Conservation (phyloP, 2,329 filamentous ascomycete genomes). For the Monilinia vaccinii-corymbosi region DNA sequence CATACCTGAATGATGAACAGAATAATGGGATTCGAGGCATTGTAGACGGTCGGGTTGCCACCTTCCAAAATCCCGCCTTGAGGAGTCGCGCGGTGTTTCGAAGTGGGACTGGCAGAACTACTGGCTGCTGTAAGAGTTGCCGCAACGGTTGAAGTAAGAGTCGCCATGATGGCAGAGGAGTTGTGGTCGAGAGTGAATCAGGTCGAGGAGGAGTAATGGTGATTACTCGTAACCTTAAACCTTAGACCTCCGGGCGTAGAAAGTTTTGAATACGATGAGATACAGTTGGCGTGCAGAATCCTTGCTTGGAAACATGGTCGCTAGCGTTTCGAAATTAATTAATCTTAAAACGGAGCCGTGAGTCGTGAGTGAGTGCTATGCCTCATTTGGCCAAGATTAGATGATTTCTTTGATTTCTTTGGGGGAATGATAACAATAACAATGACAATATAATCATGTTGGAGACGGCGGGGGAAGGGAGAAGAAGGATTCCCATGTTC, state of each 20-base stretch:
- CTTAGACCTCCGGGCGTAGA: neutral
- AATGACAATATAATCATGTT: too few relatives aligned
- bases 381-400: neutral
- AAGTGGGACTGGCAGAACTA: conserved; percentile 14
- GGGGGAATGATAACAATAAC: too few relatives aligned
- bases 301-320: neutral
- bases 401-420: too few relatives aligned
- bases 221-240: too few relatives aligned
- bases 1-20: conserved; percentile 61
- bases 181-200: neutral
- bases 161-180: conserved; percentile 4
- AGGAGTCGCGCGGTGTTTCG: conserved; percentile 21
- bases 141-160: conserved; percentile 1
- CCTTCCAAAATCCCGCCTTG: conserved; percentile 59
- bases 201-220: neutral
- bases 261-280: neutral
- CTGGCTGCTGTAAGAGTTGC: conserved; percentile 6
- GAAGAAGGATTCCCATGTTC: neutral
- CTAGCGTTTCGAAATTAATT: too few relatives aligned
- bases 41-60: conserved; percentile 50
- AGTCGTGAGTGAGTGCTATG: too few relatives aligned
- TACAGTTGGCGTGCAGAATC: neutral
- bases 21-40: conserved; percentile 54
- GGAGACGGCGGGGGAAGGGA: neutral
- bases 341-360: too few relatives aligned